These are phyloP conservation scores for Suhomyces tanzawaensis DNA, from an alignment of 805 yeast genomes.

Conservation along the genomic window DNA sequence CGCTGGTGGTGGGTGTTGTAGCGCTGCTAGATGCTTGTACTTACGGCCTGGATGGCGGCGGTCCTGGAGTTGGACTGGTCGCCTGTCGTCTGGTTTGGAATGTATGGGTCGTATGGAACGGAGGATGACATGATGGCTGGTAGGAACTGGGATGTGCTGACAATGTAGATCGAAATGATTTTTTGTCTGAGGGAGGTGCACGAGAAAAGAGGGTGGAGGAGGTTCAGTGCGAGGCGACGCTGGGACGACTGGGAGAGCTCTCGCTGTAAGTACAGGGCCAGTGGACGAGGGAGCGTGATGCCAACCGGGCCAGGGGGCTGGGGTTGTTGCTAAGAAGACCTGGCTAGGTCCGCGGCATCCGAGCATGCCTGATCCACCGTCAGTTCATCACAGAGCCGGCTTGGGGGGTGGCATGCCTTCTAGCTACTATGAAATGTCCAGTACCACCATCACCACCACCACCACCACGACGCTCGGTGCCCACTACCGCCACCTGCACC, in stretches of 20 bases:
- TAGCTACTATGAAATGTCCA: too few species aligned
- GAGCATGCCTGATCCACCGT: not conserved
- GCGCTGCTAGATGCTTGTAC: too few species aligned
- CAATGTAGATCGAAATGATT: slow-evolving; percentile 1
- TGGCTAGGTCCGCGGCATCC: not conserved
- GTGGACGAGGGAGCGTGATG: not conserved
- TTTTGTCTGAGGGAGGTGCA: not conserved
- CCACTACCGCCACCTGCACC: too few species aligned
- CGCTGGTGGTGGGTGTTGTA: slow-evolving; percentile 1
- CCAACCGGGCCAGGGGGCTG: not conserved
- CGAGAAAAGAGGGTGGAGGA: not conserved
- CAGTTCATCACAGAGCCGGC: not conserved
- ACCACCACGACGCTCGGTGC: not conserved
- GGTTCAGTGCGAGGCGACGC: not conserved
- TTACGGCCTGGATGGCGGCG: slow-evolving; percentile 79
- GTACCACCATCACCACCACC: not conserved
- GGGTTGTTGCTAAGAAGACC: too few species aligned
- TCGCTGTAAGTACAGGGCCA: not conserved
- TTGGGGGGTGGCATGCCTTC: too few species aligned
- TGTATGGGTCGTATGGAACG: slow-evolving; percentile 83
- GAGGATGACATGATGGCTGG: slow-evolving; percentile 60
- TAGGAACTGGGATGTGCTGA: not conserved
- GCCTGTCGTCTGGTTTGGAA: slow-evolving; percentile 59
- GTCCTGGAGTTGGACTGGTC: slow-evolving; percentile 57
- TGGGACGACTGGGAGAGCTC: not conserved